Conservation (phyloP, 257 asterid genomes). For the Sherardia arvensis region DNA sequence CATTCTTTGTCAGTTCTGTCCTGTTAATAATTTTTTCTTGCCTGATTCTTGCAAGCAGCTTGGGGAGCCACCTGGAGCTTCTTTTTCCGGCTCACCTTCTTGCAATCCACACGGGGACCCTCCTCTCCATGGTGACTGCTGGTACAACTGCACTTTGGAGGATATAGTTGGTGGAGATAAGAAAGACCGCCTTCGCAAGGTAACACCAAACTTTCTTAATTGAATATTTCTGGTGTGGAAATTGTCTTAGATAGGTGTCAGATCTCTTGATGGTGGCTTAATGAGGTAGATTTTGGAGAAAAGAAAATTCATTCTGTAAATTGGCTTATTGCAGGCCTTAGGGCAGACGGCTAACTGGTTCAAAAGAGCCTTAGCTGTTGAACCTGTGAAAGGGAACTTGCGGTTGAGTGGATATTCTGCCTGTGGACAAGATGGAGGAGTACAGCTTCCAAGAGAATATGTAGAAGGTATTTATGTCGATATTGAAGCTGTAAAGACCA, state of each 20-base stretch:
- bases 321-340: constrained; percentile 56
- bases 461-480: constrained; percentile 62
- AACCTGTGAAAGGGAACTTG: constrained; percentile 87
- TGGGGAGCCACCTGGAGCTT: constrained; percentile 88
- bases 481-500: neutral
- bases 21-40: neutral
- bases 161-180: constrained; percentile 95
- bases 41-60: constrained; percentile 45
- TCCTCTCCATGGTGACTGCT: constrained; percentile 90
- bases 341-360: constrained; percentile 97
- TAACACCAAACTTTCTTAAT: constrained; percentile 11
- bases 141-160: constrained; percentile 92
- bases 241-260: neutral
- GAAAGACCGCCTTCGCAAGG: constrained; percentile 91
- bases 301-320: constrained; percentile 1
- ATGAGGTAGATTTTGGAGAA: neutral
- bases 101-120: constrained; percentile 96
- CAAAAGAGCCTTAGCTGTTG: constrained; percentile 84
- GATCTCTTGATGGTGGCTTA: neutral
- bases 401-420: constrained; percentile 99
- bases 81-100: constrained; percentile 72
- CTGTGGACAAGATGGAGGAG: constrained; percentile 99
- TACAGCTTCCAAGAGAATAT: constrained; percentile 90
- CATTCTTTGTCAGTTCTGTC: neutral
- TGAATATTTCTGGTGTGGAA: neutral